Conservation (phyloP, 2,329 filamentous ascomycete species). For the Helotiales sp. region DNA sequence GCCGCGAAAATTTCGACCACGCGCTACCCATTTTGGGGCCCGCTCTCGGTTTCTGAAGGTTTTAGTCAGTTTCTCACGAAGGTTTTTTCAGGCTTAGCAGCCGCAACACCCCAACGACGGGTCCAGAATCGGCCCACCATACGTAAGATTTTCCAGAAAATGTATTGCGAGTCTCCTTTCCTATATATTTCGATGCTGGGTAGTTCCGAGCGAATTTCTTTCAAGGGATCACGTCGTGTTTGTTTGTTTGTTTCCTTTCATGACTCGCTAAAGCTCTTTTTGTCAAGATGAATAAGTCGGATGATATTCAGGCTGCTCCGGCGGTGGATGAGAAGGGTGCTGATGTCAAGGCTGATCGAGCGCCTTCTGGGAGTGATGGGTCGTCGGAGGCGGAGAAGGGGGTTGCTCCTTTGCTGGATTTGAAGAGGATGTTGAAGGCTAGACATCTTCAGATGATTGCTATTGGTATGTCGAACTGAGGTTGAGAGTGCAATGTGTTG, state of each 20-base stretch:
- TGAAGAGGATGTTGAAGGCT: conserved; percentile 46
- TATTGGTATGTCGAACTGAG: conserved; percentile 40
- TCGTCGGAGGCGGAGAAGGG: conserved; percentile 32
- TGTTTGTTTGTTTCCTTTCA: neutral
- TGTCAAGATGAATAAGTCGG: conserved; percentile 18
- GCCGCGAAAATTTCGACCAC: conserved; percentile 6
- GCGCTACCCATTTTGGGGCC: conserved; percentile 4
- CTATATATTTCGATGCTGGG: conserved; percentile 7
- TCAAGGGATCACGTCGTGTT: neutral
- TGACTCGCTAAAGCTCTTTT: neutral
- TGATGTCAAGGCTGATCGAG: neutral
- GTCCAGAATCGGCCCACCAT: conserved; percentile 5
- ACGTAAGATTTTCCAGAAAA: conserved; percentile 14
- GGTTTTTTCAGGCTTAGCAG: conserved; percentile 4
- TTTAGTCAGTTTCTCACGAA: conserved; percentile 6
- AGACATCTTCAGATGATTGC: conserved; percentile 70
- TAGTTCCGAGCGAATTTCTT: neutral
- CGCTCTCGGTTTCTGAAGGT: conserved; percentile 10
- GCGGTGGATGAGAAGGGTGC: conserved; percentile 14
- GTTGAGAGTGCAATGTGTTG: neutral
- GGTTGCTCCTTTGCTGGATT: conserved; percentile 4
- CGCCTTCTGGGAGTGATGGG: conserved; percentile 5
- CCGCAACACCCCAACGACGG: neutral
- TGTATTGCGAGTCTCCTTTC: conserved; percentile 4
- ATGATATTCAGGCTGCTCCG: conserved; percentile 10